Percentiles rank a stretch among this genome's conserved stretches.
Evolutionary conservation across 805 yeast species (phyloP).

Genomic region (Komagataella mondaviorum): DNA sequence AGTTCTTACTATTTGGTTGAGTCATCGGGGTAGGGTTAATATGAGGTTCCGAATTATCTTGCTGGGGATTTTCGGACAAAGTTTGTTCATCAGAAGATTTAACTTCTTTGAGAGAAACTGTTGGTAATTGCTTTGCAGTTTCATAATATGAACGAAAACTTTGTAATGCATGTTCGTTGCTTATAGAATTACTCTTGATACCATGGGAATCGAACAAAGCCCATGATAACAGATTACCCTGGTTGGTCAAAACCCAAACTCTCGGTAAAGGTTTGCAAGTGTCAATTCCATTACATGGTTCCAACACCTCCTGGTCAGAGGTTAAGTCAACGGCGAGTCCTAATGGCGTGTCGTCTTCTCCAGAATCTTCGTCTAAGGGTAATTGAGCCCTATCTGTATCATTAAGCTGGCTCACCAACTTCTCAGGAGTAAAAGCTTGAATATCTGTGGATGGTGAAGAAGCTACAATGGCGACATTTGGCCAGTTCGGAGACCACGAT

Average conservation of each 20-base stretch:
- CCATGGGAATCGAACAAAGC: slow-evolving; percentile 45
- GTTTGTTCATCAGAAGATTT: background rate
- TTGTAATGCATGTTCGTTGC: slow-evolving; percentile 2
- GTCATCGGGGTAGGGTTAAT: background rate
- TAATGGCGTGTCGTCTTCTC: slow-evolving; percentile 56
- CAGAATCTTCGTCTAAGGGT: slow-evolving; percentile 54
- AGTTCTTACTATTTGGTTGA: no score
- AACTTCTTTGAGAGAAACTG: background rate
- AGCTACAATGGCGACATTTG: slow-evolving; percentile 30
- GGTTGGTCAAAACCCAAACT: slow-evolving; percentile 45
- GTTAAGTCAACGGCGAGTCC: slow-evolving; percentile 57
- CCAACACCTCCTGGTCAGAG: slow-evolving; percentile 24
- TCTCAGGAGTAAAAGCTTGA: slow-evolving; percentile 24
- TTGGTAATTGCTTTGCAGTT: background rate
- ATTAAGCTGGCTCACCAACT: slow-evolving; percentile 35
- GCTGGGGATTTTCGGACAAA: background rate
- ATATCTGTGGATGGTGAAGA: slow-evolving; percentile 58
- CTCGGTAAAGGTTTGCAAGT: slow-evolving; percentile 52
- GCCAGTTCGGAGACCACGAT: slow-evolving; percentile 23
- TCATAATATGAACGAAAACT: slow-evolving; percentile 1
- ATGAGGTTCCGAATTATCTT: background rate
- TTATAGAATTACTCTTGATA: slow-evolving; percentile 22
- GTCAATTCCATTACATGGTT: slow-evolving; percentile 49
- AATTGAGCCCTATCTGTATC: slow-evolving; percentile 64
- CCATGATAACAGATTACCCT: slow-evolving; percentile 53